Evolutionary conservation across 2,329 filamentous ascomycete species (phyloP), one percentile per base, ranked within the genome.

Genomic region (Epichloe gansuensis): DNA sequence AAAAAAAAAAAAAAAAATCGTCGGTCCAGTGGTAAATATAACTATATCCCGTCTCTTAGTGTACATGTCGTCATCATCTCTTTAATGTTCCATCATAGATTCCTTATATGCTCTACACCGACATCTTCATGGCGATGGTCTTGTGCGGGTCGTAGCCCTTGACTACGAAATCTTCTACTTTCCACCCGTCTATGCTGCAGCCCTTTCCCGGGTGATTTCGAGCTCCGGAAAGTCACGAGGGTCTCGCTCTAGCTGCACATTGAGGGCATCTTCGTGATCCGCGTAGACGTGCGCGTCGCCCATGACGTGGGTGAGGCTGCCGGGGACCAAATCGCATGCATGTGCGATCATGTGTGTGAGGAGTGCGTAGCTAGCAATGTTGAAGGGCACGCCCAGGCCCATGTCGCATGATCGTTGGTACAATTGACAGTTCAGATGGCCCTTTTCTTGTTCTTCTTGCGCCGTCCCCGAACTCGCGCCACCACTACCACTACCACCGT

Each of bases 121-220:
- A 94, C 93, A 98, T 98, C 74, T 97, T 96, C 93, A 98, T 98
- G 45, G 87, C 80, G 71, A 98, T 95, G 5, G 79, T 79, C 73
- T 91, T 91, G 68, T 96, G 89, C 53, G 93, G 91, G 48, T 91
- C 81, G 67, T 98, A 98, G 0, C 86, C 91, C 62, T 87, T 77
- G 5, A 98, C 80, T 54, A 86, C 82, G 66, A 98, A 91, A 56
- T 98, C 91, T 58, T 94, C 89, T 1, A 82, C 75, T 66, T 81
- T 83, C 90, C 93, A 97, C 1, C 88, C 89, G 66, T 98, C 93
- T 61, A 97, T 89, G 58, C 80, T 86, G 1, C 86, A 84, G 1
- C 82, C 80, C 55, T 77, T 75, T 85, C 81, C 48, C 82, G 75
- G 52, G 73, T 72, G 55, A 97, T 90, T 58, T 84, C 80, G 54